Percentiles rank a stretch among this genome's conserved stretches.
Evolutionary conservation across 2,329 filamentous ascomycete genomes (phyloP).

Genomic region (Penicillium sp.): DNA sequence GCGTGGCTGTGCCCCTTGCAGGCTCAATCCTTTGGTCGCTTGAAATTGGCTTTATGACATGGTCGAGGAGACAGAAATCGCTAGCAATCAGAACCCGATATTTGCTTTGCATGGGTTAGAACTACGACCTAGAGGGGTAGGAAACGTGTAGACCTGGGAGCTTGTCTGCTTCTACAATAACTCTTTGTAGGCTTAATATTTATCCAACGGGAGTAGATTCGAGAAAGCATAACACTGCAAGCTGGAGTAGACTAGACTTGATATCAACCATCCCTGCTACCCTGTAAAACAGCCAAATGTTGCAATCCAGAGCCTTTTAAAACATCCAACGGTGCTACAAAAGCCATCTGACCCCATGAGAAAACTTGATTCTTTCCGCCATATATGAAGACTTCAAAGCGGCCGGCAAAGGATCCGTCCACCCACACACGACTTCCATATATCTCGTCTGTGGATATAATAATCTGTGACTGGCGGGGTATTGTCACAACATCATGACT

Average conservation of each 20-base stretch:
- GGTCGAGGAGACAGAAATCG: not conserved
- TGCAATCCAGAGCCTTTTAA: slow-evolving; percentile 10
- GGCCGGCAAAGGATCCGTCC: slow-evolving; percentile 44
- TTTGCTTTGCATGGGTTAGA: not conserved
- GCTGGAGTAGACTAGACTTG: not conserved
- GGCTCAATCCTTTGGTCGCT: not conserved
- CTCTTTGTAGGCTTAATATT: too few relatives aligned
- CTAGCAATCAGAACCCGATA: not conserved
- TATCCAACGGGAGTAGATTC: not conserved
- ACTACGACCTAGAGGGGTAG: too few relatives aligned
- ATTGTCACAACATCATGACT: slow-evolving; percentile 44
- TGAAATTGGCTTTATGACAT: not conserved
- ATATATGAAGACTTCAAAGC: slow-evolving; percentile 56
- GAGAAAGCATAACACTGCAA: too few relatives aligned
- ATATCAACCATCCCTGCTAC: not conserved
- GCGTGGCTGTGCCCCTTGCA: not conserved
- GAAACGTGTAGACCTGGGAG: too few relatives aligned
- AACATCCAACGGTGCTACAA: slow-evolving; percentile 49
- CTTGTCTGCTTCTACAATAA: too few relatives aligned
- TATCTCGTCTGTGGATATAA: slow-evolving; percentile 44
- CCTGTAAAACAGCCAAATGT: slow-evolving; percentile 2
- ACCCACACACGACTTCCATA: slow-evolving; percentile 52
- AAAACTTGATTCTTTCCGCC: slow-evolving; percentile 52
- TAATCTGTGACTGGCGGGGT: slow-evolving; percentile 32
- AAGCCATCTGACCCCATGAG: slow-evolving; percentile 57